Percentiles rank a stretch among this genome's conserved stretches.
Evolutionary conservation across 441 rosid species (phyloP).

Genomic region (Metrosideros polymorpha): DNA sequence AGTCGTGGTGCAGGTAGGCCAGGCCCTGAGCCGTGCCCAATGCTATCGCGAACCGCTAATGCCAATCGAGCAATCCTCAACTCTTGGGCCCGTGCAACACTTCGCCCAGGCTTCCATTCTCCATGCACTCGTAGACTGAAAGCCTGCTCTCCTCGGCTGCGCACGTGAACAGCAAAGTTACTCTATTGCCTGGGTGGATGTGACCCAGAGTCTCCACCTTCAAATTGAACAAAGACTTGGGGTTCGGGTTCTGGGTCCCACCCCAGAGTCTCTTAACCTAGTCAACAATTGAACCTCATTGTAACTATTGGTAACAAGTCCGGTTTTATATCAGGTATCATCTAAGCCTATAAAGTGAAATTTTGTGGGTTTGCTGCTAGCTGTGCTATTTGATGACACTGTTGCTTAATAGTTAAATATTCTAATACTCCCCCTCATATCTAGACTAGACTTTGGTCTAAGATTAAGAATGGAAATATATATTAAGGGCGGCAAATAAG

Average conservation of each 20-base stretch:
- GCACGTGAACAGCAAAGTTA: slow-evolving; percentile 46
- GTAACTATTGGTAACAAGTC: too few relatives aligned
- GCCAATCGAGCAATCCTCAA: slow-evolving; percentile 37
- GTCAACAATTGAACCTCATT: too few relatives aligned
- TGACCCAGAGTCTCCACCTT: slow-evolving; percentile 55
- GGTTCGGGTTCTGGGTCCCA: slow-evolving; percentile 16
- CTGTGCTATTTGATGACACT: too few relatives aligned
- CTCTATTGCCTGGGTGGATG: slow-evolving; percentile 49
- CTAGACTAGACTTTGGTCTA: too few relatives aligned
- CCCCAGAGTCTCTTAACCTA: slow-evolving; percentile 48
- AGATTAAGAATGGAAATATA: too few relatives aligned
- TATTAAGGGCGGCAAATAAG: too few relatives aligned
- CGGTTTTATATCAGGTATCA: too few relatives aligned
- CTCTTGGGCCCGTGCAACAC: slow-evolving; percentile 32
- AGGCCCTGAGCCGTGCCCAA: slow-evolving; percentile 56
- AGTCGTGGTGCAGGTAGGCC: slow-evolving; percentile 70
- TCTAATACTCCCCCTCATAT: too few relatives aligned
- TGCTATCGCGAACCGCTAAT: slow-evolving; percentile 34
- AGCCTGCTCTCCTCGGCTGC: slow-evolving; percentile 31
- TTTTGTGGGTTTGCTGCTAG: too few relatives aligned
- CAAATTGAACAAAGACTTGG: slow-evolving; percentile 35
- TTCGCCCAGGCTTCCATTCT: slow-evolving; percentile 68
- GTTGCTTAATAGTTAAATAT: too few relatives aligned
- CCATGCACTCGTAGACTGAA: slow-evolving; percentile 67
- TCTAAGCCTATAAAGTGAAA: too few relatives aligned